Conservation (phyloP, 148 eudicot genomes). For the Camellia lanceoleosa region DNA sequence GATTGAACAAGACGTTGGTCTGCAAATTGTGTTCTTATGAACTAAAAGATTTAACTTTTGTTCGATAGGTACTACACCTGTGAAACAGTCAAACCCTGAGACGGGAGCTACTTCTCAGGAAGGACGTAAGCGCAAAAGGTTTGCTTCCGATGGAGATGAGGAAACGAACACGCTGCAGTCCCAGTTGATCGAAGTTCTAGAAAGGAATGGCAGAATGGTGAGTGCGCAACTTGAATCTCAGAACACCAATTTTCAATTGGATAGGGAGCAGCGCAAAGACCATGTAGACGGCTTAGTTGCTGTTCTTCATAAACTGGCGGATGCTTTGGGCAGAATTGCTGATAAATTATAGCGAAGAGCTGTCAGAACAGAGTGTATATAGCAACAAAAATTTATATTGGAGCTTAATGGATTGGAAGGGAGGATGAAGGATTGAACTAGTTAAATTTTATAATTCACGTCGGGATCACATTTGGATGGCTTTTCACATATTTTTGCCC, state of each 20-base stretch:
- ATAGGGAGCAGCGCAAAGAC: slow-evolving; percentile 74
- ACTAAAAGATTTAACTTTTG: background rate
- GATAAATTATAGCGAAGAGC: slow-evolving; percentile 62
- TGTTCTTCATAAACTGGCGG: slow-evolving; percentile 80
- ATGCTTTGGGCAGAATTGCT: slow-evolving; percentile 85
- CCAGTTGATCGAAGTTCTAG: slow-evolving; percentile 56
- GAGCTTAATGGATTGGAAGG: slow-evolving; percentile 5
- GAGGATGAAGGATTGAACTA: slow-evolving; percentile 16
- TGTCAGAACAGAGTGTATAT: slow-evolving; percentile 18
- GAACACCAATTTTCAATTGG: slow-evolving; percentile 54
- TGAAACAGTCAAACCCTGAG: slow-evolving; percentile 43
- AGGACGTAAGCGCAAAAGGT: slow-evolving; percentile 60
- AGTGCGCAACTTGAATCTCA: slow-evolving; percentile 72
- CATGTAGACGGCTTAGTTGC: slow-evolving; percentile 57
- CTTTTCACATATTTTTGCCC: background rate
- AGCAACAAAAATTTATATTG: background rate
- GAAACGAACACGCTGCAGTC: slow-evolving; percentile 32
- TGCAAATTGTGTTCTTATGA: no score
- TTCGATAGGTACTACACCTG: slow-evolving; percentile 33
- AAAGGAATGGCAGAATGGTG: slow-evolving; percentile 62
- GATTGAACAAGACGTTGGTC: no score
- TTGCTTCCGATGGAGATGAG: slow-evolving; percentile 34
- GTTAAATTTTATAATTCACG: background rate
- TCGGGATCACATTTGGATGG: slow-evolving; percentile 11
- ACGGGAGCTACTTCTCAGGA: slow-evolving; percentile 41